These are phyloP conservation scores for Linaria vulgaris DNA, from an alignment of 257 asterid genomes.

Conservation along the genomic window DNA sequence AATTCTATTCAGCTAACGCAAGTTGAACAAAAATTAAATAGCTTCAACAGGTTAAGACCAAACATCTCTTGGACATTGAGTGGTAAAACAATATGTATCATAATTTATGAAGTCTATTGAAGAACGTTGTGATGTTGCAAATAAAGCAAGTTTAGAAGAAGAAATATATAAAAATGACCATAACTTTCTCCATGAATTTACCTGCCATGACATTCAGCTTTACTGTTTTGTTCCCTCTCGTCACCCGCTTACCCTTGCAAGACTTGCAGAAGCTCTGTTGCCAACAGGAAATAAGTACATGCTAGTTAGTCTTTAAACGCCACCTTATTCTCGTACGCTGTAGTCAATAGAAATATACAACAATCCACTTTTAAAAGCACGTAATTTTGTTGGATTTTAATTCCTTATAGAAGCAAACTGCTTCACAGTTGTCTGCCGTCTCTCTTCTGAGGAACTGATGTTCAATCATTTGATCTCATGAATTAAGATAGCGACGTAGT, in stretches of 20 bases:
- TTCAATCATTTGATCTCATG: not conserved
- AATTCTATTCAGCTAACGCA: constrained; percentile 10
- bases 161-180: not conserved
- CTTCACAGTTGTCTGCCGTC: not conserved
- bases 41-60: constrained; percentile 7
- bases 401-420: too few relatives aligned
- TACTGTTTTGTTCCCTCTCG: constrained; percentile 73
- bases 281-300: constrained; percentile 29
- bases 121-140: constrained; percentile 1
- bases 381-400: not conserved
- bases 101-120: not conserved
- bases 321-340: not conserved
- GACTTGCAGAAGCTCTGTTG: constrained; percentile 80
- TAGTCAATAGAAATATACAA: not conserved
- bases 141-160: not conserved
- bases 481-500: not conserved
- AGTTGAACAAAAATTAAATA: constrained; percentile 11
- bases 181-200: constrained; percentile 26
- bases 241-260: constrained; percentile 77
- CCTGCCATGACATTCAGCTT: constrained; percentile 78
- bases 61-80: not conserved
- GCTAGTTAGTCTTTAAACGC: constrained; percentile 1
- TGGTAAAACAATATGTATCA: constrained; percentile 9
- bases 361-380: not conserved
- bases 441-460: constrained; percentile 13